Percentiles rank a stretch among this genome's conserved stretches.
Evolutionary conservation across 352 stramenopile genomes (phyloP).

Genomic region (Saprolegnia parasitica): DNA sequence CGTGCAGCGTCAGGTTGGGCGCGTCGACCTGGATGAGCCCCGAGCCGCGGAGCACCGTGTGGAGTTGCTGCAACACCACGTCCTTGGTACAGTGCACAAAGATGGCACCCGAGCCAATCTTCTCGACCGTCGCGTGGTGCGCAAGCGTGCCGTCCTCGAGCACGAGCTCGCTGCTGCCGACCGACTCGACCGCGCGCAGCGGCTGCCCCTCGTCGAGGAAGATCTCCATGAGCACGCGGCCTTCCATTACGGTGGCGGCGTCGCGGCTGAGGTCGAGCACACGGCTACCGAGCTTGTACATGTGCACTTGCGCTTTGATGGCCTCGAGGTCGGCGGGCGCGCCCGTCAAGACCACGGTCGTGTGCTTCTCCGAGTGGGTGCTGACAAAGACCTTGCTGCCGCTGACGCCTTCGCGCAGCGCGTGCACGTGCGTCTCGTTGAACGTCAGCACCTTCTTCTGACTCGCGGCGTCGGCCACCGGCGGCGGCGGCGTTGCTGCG

Average conservation of each 20-base stretch:
- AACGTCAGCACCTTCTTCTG: neutral
- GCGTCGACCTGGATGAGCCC: conserved; percentile 1
- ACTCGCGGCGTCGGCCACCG: neutral
- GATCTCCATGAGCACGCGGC: conserved; percentile 18
- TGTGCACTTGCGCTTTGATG: conserved; percentile 15
- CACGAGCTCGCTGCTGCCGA: neutral
- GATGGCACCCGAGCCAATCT: conserved; percentile 11
- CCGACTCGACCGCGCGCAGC: conserved; percentile 10
- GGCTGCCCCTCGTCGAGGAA: conserved; percentile 13
- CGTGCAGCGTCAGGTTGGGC: neutral
- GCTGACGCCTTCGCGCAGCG: conserved; percentile 13
- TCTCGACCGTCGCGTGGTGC: neutral
- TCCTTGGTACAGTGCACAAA: conserved; percentile 23
- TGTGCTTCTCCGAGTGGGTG: conserved; percentile 6
- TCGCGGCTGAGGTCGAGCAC: conserved; percentile 8
- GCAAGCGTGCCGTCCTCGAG: conserved; percentile 23
- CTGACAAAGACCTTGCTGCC: conserved; percentile 28
- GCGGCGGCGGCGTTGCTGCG: neutral
- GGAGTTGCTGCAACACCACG: conserved; percentile 3
- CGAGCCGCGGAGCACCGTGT: neutral
- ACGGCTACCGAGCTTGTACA: conserved; percentile 14
- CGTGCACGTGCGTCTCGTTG: conserved; percentile 7
- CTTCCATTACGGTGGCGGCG: neutral
- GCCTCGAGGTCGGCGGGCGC: neutral
- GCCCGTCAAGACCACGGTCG: conserved; percentile 10